Percentiles rank a stretch among this genome's conserved stretches.
Conservation (phyloP, 75 land plant species). For the Cryptomeria japonica region DNA sequence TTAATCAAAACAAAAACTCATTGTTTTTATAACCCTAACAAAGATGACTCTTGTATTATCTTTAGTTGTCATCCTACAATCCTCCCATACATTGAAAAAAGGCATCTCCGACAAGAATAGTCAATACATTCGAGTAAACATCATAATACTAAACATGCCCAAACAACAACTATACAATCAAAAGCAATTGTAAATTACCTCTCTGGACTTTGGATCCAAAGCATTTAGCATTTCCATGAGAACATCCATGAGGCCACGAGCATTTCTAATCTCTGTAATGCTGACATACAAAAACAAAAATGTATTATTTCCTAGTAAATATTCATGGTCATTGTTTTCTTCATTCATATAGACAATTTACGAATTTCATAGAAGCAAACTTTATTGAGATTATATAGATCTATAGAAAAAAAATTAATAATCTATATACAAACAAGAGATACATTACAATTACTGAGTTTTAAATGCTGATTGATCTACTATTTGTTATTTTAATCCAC, state of each 20-base stretch:
- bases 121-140: not conserved
- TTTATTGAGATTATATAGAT: not conserved
- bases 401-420: not conserved
- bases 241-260: conserved; percentile 86
- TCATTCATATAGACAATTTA: not conserved
- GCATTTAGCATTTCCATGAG: conserved; percentile 94
- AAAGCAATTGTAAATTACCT: conserved; percentile 41
- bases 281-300: conserved; percentile 30
- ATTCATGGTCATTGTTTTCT: not conserved
- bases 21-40: no score
- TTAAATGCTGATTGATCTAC: not conserved
- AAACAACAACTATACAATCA: not conserved
- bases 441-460: not conserved
- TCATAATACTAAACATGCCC: not conserved
- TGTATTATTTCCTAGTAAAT: not conserved
- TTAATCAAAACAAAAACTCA: no score
- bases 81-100: no score
- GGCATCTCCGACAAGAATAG: not conserved
- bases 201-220: conserved; percentile 70
- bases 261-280: conserved; percentile 70
- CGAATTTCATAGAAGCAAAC: not conserved
- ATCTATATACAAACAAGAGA: not conserved
- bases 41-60: no score
- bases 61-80: no score
- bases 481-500: not conserved